Evolutionary conservation across 805 yeast genomes (phyloP).

Genomic region (Kodamaea nitidulidarum): DNA sequence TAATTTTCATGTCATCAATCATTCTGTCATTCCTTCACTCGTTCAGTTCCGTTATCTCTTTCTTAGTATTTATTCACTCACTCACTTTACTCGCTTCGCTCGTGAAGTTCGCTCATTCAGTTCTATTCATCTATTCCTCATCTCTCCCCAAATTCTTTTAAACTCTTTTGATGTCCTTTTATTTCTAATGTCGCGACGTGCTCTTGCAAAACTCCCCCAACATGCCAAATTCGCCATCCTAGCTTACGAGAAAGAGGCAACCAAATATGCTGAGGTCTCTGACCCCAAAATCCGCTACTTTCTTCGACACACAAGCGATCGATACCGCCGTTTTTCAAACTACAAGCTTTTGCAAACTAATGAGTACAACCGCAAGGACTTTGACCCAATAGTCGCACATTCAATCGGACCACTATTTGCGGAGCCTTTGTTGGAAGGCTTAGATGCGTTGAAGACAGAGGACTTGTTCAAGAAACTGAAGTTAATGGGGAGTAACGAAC

Average conservation of each 20-base stretch:
- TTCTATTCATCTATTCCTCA: background rate
- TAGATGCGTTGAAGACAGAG: conserved; percentile 11
- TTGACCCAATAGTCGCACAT: conserved; percentile 20
- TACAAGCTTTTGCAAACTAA: conserved; percentile 16
- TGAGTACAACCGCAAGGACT: conserved; percentile 15
- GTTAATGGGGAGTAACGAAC: too few relatives aligned
- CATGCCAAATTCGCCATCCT: conserved; percentile 17
- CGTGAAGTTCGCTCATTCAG: background rate
- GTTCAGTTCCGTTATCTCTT: background rate
- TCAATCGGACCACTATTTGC: conserved; percentile 20
- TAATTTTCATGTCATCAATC: background rate
- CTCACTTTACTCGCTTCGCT: too few relatives aligned
- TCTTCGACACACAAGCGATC: conserved; percentile 16
- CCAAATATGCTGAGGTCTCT: conserved; percentile 8
- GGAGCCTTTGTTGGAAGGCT: conserved; percentile 12
- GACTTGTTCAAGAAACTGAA: conserved; percentile 12
- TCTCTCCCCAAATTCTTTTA: background rate
- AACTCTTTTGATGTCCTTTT: too few relatives aligned
- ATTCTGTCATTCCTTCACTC: background rate
- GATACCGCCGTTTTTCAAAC: conserved; percentile 18
- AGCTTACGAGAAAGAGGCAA: conserved; percentile 18
- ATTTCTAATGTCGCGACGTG: conserved; percentile 15
- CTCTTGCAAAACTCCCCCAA: conserved; percentile 20
- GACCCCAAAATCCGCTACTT: conserved; percentile 14
- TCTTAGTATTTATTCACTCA: too few relatives aligned